Base-by-base conservation (phyloP, 306 rosid species). In the Acacia crassicarpa region DNA sequence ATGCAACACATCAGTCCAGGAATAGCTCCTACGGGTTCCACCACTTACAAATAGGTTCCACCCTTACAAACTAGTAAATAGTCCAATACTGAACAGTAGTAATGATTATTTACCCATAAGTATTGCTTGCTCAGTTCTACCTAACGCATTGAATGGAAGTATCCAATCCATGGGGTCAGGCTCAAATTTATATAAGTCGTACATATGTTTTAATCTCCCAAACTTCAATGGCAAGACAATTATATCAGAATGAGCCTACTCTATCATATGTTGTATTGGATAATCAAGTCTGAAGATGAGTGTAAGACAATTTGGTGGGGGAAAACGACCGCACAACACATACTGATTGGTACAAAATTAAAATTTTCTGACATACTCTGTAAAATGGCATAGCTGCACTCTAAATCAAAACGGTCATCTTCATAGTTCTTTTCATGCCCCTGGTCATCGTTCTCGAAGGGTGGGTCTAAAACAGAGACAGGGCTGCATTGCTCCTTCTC, bases 401-500 rank as follows among this genome's bases (percentile, higher is more conserved):
- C 94, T 90, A 89, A 8, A 83, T 95, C 89, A 80, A 81, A 93
- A 79, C 76, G 79, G 59, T 22, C 80, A 30, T 53, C 84, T 12
- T 72, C 87, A 1, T 85, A 82, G 8, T 79, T 85, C 32, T 87
- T 89, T 6, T 69, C 88, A 30, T 89, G 88, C 10, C 82, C 89
- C 44, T 69, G 84, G 2, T 83, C 91, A 30, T 93, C 96, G 62
- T 93, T 98, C 85, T 91, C 89, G 30, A 96, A 96, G 9, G 92
- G 94, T 81, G 97, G 97, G 84, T 96, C 98, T 88, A 96, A 86
- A 20, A 96, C 93, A 10, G 94, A 93, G n/a, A 96, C 98, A 2
- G 99, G 99, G 80, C 99, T 96, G 78, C 89, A 87, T 67, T 92
- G 99, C 79, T 96, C 99, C 77, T 96, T 93, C 80, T 96, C 98